A percentile compares a stretch with the other conserved stretches of the same genome.
These are phyloP conservation scores for Hammondia hammondi DNA, from an alignment of 169 alveolate genomes.

Conservation along the genomic window DNA sequence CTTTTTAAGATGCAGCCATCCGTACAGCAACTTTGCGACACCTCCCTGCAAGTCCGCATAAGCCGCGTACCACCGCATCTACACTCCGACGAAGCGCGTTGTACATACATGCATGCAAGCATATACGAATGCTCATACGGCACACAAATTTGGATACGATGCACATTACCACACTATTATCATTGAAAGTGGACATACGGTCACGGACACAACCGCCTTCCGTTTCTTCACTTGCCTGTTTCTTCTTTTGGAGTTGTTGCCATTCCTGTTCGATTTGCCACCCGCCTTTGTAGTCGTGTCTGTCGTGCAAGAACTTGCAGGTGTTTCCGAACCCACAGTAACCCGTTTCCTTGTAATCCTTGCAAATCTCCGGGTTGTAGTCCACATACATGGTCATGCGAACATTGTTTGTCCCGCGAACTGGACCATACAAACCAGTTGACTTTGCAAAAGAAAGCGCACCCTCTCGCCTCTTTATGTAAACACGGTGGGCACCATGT, in stretches of 20 bases:
- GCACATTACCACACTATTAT: no score
- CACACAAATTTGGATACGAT: no score
- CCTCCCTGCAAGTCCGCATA: no score
- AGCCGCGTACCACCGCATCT: no score
- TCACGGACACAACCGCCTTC: background rate
- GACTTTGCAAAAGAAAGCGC: constrained; percentile 84
- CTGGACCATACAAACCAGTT: constrained; percentile 91
- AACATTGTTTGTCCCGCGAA: constrained; percentile 87
- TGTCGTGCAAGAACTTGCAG: constrained; percentile 96
- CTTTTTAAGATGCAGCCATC: no score
- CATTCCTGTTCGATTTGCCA: constrained; percentile 95
- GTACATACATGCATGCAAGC: no score
- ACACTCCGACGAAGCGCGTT: no score
- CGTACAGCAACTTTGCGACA: no score
- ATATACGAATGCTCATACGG: no score
- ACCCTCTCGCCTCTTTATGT: constrained; percentile 81
- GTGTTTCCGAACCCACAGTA: constrained; percentile 97
- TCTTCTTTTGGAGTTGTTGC: constrained; percentile 86
- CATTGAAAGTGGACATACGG: no score
- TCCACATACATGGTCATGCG: constrained; percentile 93
- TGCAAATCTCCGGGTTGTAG: constrained; percentile 96
- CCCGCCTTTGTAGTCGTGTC: constrained; percentile 96
- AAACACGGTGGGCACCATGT: constrained; percentile 85
- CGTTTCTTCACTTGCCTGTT: constrained; percentile 70
- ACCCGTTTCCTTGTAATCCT: constrained; percentile 97